Evolutionary conservation across 345 rosid species (phyloP).

Genomic region (Kernera saxatilis): DNA sequence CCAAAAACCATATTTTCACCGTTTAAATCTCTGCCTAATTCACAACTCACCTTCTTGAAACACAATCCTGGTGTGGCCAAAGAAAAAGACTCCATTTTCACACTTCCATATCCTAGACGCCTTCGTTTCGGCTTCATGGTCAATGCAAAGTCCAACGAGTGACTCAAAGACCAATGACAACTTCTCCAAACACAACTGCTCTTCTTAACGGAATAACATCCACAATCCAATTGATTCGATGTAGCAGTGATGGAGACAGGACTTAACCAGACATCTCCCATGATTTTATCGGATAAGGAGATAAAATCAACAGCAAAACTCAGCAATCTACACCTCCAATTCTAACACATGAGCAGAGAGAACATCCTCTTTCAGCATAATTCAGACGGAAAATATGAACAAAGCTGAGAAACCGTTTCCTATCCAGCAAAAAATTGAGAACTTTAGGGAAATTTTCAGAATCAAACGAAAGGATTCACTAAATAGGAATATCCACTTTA

Average conservation of each 20-base stretch:
- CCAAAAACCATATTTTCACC: conserved; percentile 1
- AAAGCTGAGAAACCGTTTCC: not conserved
- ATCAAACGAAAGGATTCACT: not conserved
- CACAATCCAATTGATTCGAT: conserved; percentile 25
- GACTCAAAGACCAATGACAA: not conserved
- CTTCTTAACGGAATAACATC: not conserved
- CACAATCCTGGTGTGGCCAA: not conserved
- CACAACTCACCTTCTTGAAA: not conserved
- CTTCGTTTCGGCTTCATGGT: conserved; percentile 30
- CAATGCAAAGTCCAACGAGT: conserved; percentile 15
- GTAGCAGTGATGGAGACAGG: conserved; percentile 21
- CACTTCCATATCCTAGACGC: not conserved
- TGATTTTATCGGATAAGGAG: not conserved
- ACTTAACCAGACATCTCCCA: conserved; percentile 33
- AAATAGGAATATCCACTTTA: not conserved
- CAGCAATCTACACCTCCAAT: conserved; percentile 7
- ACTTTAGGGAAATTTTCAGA: not conserved
- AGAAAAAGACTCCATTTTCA: not conserved
- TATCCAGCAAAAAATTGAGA: not conserved
- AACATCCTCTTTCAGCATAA: not conserved
- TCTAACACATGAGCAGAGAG: not conserved
- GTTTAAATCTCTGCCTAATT: not conserved
- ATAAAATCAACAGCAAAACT: not conserved
- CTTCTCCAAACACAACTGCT: not conserved
- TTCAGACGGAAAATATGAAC: not conserved